Percentiles rank a stretch among this genome's conserved stretches.
phyloP scores from a whole-genome alignment of 345 rosid species.

The Combretum micranthum region DNA sequence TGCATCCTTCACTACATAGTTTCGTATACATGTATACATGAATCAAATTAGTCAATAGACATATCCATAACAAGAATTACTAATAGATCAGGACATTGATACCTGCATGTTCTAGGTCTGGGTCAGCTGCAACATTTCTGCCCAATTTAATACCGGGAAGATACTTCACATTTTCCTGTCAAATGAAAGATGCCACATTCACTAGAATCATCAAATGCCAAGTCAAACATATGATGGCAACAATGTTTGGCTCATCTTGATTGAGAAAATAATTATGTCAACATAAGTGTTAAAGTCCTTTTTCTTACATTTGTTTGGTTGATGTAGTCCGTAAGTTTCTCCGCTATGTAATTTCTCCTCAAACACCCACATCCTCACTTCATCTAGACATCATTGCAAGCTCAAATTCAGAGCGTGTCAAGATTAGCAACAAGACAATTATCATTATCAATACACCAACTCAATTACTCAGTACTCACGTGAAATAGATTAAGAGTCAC shows the following conservation, averaged over 20 bases:
- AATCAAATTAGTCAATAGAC: neutral
- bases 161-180: slow-evolving; percentile 80
- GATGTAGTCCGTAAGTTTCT: slow-evolving; percentile 83
- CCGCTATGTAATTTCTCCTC: slow-evolving; percentile 86
- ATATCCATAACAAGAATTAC: neutral
- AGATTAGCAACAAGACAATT: neutral
- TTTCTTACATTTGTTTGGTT: slow-evolving; percentile 67
- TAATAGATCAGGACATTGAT: slow-evolving; percentile 5
- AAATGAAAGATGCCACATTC: slow-evolving; percentile 5
- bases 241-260: neutral
- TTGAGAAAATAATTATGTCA: neutral
- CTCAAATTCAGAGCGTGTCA: neutral
- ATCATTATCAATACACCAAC: neutral
- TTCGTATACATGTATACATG: neutral
- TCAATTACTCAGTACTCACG: too few species aligned
- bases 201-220: neutral
- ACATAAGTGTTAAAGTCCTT: neutral
- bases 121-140: slow-evolving; percentile 73
- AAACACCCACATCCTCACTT: slow-evolving; percentile 97
- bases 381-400: slow-evolving; percentile 49
- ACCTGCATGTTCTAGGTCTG: slow-evolving; percentile 90
- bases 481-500: too few species aligned
- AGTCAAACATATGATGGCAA: neutral
- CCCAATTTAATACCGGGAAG: slow-evolving; percentile 93
- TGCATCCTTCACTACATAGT: slow-evolving; percentile 64